Evolutionary conservation across 2,329 filamentous ascomycete genomes (phyloP).

Genomic region (Cadophora sp.): DNA sequence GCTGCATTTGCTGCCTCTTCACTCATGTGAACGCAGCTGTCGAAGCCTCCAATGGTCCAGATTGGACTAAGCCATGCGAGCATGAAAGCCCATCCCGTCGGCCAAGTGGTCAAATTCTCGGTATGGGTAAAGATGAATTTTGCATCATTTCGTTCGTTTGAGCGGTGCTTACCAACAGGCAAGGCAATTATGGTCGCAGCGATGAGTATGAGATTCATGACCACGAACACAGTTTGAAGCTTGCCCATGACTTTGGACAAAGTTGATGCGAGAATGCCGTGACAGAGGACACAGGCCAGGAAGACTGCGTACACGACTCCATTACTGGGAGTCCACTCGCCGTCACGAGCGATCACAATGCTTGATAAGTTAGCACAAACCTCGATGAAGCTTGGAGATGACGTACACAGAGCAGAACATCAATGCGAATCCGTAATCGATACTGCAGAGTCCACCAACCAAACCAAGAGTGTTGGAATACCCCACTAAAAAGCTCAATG

Average conservation of each 20-base stretch:
- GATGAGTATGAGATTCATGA: conserved; percentile 62
- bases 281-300: conserved; percentile 57
- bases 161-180: conserved; percentile 53
- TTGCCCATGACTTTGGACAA: conserved; percentile 63
- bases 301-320: conserved; percentile 65
- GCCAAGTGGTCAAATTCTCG: conserved; percentile 64
- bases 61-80: conserved; percentile 66
- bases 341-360: conserved; percentile 62
- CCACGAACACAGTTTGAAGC: conserved; percentile 62
- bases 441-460: conserved; percentile 66
- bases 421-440: conserved; percentile 62
- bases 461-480: conserved; percentile 67
- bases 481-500: conserved; percentile 64
- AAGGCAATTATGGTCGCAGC: conserved; percentile 61
- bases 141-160: conserved; percentile 48
- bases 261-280: conserved; percentile 60
- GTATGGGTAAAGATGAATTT: conserved; percentile 62
- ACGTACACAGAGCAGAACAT: conserved; percentile 62
- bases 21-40: conserved; percentile 64
- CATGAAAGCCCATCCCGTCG: conserved; percentile 64
- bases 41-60: conserved; percentile 65
- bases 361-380: conserved; percentile 30
- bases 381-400: not conserved
- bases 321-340: conserved; percentile 60
- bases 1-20: conserved; percentile 67